Evolutionary conservation across 73 alveolate genomes (phyloP).

Genomic region (Effrenium voratum): DNA sequence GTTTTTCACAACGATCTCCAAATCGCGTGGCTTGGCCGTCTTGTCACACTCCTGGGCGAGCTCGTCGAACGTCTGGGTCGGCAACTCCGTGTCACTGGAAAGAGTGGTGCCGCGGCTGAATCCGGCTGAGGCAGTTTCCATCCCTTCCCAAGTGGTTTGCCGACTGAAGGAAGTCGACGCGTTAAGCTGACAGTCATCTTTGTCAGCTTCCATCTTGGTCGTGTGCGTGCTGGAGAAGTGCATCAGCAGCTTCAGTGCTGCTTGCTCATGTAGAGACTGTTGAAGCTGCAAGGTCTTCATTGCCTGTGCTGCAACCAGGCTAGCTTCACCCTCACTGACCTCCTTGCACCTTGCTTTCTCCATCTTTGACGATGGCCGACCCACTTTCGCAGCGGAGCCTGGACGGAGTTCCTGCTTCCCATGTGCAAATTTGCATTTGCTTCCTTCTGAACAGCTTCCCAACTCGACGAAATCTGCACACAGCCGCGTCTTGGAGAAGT

Average conservation of each 20-base stretch:
- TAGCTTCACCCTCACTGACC: no score
- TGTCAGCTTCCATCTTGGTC: no score
- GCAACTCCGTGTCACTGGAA: no score
- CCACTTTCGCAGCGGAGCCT: constrained; percentile 22
- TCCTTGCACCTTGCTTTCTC: no score
- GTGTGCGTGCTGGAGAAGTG: background rate
- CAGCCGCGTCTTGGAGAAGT: constrained; percentile 58
- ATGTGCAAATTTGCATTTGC: background rate
- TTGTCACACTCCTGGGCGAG: no score
- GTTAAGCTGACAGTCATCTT: no score
- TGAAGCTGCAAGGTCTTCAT: background rate
- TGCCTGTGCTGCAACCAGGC: no score
- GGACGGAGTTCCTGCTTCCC: constrained; percentile 2
- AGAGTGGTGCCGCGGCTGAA: background rate
- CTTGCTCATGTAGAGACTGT: background rate
- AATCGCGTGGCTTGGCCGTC: no score
- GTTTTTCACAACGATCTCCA: no score
- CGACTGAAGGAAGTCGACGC: background rate
- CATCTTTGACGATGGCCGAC: background rate
- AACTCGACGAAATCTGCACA: constrained; percentile 17
- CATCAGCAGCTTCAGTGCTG: background rate
- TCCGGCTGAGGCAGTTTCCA: background rate
- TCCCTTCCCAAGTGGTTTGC: constrained; percentile 29
- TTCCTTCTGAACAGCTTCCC: constrained; percentile 2
- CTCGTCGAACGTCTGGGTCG: no score